Evolutionary conservation across 768 basidiomycete species (phyloP).

Genomic region (Suillus discolor): DNA sequence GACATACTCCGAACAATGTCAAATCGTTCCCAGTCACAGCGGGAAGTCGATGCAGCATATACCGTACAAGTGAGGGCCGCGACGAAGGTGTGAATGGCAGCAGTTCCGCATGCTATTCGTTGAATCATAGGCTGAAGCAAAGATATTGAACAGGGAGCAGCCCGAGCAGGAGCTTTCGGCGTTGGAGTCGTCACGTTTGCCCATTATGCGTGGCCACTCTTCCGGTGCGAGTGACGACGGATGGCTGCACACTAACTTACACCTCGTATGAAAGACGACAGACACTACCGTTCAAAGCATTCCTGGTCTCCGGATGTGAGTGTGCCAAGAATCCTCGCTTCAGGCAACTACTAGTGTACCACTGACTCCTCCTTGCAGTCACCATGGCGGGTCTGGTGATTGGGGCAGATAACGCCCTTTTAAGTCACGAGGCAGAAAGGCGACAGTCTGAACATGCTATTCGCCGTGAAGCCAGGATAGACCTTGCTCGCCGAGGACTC

Average conservation of each 20-base stretch:
- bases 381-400: conserved; percentile 70
- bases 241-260: conserved; percentile 1
- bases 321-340: conserved; percentile 12
- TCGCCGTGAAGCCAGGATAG: conserved; percentile 72
- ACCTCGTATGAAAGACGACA: conserved; percentile 55
- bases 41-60: conserved; percentile 62
- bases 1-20: conserved; percentile 23
- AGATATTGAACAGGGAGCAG: conserved; percentile 49
- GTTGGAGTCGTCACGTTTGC: conserved; percentile 61
- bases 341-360: not conserved
- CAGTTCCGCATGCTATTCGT: not conserved
- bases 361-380: conserved; percentile 39
- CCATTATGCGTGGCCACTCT: conserved; percentile 73
- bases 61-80: conserved; percentile 61
- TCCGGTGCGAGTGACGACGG: conserved; percentile 49
- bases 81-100: conserved; percentile 45
- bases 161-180: conserved; percentile 54
- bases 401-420: conserved; percentile 74
- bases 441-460: conserved; percentile 69
- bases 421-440: conserved; percentile 67
- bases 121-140: conserved; percentile 14
- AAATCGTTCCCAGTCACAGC: conserved; percentile 44
- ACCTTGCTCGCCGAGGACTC: conserved; percentile 72
- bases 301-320: conserved; percentile 73
- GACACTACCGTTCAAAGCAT: conserved; percentile 80